These are phyloP conservation scores for Lentinus polychrous DNA, from an alignment of 1,284 basidiomycete species.

Conservation along the genomic window DNA sequence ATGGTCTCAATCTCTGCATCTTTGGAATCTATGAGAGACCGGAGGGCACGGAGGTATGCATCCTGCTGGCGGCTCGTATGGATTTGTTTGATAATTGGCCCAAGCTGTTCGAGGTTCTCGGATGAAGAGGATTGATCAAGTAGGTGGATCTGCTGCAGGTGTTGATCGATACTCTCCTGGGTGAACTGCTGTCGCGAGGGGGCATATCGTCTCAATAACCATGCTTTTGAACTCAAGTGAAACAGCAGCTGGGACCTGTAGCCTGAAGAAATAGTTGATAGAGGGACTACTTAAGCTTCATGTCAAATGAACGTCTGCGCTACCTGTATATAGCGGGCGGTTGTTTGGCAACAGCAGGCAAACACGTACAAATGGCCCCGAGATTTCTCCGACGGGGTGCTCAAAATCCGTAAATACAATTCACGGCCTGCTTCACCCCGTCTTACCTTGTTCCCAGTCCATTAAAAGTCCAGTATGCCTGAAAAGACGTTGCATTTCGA, in stretches of 20 bases:
- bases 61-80: conserved; percentile 89
- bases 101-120: conserved; percentile 90
- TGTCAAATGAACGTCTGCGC: too few relatives aligned
- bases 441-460: not conserved
- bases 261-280: too few relatives aligned
- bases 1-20: conserved; percentile 95
- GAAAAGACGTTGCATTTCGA: conserved; percentile 41
- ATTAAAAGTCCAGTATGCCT: conserved; percentile 31
- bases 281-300: too few relatives aligned
- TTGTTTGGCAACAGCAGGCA: conserved; percentile 19
- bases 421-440: not conserved
- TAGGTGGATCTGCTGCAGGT: conserved; percentile 81
- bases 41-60: conserved; percentile 81
- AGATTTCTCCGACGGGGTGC: too few relatives aligned
- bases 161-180: conserved; percentile 75
- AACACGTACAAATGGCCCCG: too few relatives aligned
- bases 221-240: not conserved
- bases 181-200: conserved; percentile 71
- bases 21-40: conserved; percentile 85
- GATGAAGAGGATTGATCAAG: conserved; percentile 80
- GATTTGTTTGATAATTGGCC: conserved; percentile 89
- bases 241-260: too few relatives aligned
- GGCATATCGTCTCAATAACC: conserved; percentile 39
- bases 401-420: too few relatives aligned
- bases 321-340: not conserved